A percentile compares a stretch with the other conserved stretches of the same genome.
Evolutionary conservation across 495 filamentous ascomycete genomes (phyloP).

Genomic region (Neurospora sp.): DNA sequence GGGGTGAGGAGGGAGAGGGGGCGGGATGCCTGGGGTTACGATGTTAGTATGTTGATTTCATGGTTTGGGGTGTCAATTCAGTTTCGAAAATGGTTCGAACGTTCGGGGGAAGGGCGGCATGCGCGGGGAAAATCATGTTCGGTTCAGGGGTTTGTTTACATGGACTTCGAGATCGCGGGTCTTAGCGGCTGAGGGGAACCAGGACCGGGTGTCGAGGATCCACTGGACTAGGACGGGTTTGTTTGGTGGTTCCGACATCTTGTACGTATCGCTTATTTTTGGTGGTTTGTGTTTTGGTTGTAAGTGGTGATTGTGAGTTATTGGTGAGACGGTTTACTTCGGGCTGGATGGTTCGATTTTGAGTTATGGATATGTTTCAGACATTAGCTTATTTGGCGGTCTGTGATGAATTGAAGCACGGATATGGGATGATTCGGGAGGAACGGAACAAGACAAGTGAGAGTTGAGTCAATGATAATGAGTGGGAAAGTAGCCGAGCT

Average conservation of each 20-base stretch:
- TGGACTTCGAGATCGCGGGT: slow-evolving; percentile 30
- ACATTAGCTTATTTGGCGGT: neutral
- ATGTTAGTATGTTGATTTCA: neutral
- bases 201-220: slow-evolving; percentile 35
- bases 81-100: neutral
- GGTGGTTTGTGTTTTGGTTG: neutral
- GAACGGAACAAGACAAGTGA: neutral
- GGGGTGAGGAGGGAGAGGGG: slow-evolving; percentile 47
- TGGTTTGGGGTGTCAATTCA: neutral
- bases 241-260: neutral
- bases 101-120: neutral
- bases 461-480: neutral
- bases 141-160: slow-evolving; percentile 11
- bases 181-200: slow-evolving; percentile 31
- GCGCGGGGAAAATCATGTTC: neutral
- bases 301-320: neutral
- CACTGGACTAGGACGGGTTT: slow-evolving; percentile 28
- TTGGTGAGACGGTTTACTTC: neutral
- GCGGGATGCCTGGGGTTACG: slow-evolving; percentile 36
- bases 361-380: neutral
- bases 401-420: neutral
- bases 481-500: neutral
- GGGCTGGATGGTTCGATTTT: neutral
- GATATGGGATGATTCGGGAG: neutral
- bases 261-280: slow-evolving; percentile 3